Conservation (phyloP, 805 yeast species). For the Wickerhamomyces bisporus region DNA sequence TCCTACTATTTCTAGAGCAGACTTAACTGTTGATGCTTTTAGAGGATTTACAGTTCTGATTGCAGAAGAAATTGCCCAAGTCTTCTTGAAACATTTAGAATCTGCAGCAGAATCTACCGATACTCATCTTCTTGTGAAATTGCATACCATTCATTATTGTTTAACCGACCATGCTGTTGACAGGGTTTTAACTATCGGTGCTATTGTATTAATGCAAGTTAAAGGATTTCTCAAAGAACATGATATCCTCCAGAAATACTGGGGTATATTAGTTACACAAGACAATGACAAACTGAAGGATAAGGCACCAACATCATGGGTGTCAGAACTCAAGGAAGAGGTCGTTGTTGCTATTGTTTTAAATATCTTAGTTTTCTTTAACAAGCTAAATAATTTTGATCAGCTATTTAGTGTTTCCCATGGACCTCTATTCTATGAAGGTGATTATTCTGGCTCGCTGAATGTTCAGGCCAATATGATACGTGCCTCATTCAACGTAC, state of each 20-base stretch:
- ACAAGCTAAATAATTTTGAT: conserved; percentile 38
- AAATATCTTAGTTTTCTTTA: conserved; percentile 38
- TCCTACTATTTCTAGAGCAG: conserved; percentile 45
- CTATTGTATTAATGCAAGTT: conserved; percentile 45
- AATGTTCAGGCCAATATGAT: conserved; percentile 14
- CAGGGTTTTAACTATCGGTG: conserved; percentile 31
- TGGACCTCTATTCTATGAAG: conserved; percentile 35
- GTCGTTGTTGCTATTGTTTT: conserved; percentile 34
- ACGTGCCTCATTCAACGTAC: conserved; percentile 29
- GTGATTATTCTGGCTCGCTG: conserved; percentile 19
- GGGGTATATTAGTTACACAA: conserved; percentile 18
- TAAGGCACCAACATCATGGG: conserved; percentile 31
- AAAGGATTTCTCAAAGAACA: conserved; percentile 39
- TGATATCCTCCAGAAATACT: conserved; percentile 23
- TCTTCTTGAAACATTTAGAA: conserved; percentile 21
- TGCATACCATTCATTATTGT: conserved; percentile 32
- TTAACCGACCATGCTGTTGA: conserved; percentile 29
- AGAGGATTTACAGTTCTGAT: conserved; percentile 38
- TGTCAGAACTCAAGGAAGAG: conserved; percentile 33
- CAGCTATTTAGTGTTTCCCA: conserved; percentile 26
- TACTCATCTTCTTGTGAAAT: conserved; percentile 31
- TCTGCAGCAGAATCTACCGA: not conserved
- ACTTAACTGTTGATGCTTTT: conserved; percentile 27
- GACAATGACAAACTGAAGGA: conserved; percentile 24
- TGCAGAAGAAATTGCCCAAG: conserved; percentile 27